Evolutionary conservation across 2,329 filamentous ascomycete species (phyloP).

Genomic region (Triangularia setosa): DNA sequence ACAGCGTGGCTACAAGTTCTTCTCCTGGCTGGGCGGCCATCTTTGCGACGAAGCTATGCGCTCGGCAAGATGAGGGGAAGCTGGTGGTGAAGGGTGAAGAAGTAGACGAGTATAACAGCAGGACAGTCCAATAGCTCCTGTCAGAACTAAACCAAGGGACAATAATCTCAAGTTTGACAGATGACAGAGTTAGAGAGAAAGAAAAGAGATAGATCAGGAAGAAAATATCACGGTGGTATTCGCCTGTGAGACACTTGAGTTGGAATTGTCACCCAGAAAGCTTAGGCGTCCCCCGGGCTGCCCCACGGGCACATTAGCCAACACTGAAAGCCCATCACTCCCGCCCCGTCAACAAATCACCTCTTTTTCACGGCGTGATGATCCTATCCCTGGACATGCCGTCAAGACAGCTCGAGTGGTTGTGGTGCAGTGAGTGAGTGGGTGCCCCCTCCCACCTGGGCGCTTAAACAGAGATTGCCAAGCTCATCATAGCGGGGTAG

Average conservation of each 20-base stretch:
- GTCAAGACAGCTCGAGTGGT: not conserved
- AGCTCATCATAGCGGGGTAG: not conserved
- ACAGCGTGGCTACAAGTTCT: conserved; percentile 47
- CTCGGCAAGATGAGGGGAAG: conserved; percentile 7
- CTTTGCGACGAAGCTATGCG: conserved; percentile 12
- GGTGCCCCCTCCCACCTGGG: conserved; percentile 12
- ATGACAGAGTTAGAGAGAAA: not conserved
- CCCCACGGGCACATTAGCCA: not conserved
- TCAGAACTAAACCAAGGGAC: not conserved
- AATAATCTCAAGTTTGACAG: not conserved
- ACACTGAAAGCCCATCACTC: not conserved
- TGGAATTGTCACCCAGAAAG: not conserved
- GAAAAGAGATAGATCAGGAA: not conserved
- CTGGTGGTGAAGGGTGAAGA: conserved; percentile 2
- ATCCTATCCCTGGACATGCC: not conserved
- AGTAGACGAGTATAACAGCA: not conserved
- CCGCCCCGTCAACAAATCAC: not conserved
- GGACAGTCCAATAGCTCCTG: not conserved
- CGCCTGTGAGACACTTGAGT: not conserved
- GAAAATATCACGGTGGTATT: not conserved
- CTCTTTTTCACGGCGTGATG: not conserved
- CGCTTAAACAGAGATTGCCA: conserved; percentile 26
- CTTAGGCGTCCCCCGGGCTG: not conserved
- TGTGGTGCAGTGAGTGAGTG: not conserved
- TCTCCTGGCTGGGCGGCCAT: conserved; percentile 46